Base-by-base conservation (phyloP, 352 stramenopile species). In the Proteromonas lacertae region DNA sequence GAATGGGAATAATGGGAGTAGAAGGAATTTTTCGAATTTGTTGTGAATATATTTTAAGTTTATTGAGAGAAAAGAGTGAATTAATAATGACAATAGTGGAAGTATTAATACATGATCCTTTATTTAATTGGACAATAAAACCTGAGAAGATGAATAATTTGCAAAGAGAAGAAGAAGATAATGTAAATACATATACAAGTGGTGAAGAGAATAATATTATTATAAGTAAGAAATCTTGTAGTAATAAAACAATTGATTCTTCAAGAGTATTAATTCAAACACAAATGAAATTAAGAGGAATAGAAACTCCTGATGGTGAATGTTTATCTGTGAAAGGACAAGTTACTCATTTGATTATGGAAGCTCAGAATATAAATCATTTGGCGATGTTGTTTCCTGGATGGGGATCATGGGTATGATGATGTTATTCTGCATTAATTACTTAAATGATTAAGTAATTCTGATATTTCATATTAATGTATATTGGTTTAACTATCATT, bases 61-160 rank as follows among this genome's bases (percentile, higher is more conserved):
- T 75, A 12, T 51, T 96, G 19, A 66, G 79, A 20, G 69, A 89
- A 32, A 86, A 93, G 47, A 60, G 62, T 23, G 62, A 67, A 19
- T 69, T 76, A 4, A 56, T 99, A 9, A 60, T 96, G 16, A 96
- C 81, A 13, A 95, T 99, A 47, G 57, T 96, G 9, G 83, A 93
- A 40, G 87, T 94, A 18, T 80, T 98, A 40, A 69, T 96, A 29
- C 78, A 93, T 37, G 86, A 99, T 46, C 87, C 87, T n/a, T 59
- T 98, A 6, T 95, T 93, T 53, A 74, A 75, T 29, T 99, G 86
- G 86, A 90, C 64, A 13, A 43, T 92, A 22, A 88, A 66, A 23
- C 68, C 74, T 19, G 48, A 82, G 12, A 71, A 89, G 44, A 68
- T 66, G 19, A 48, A 48, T 55, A 75, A 59, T 46, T 66, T 40